Conservation (phyloP, 768 basidiomycete genomes). For the Hortiboletus flavorubellus region DNA sequence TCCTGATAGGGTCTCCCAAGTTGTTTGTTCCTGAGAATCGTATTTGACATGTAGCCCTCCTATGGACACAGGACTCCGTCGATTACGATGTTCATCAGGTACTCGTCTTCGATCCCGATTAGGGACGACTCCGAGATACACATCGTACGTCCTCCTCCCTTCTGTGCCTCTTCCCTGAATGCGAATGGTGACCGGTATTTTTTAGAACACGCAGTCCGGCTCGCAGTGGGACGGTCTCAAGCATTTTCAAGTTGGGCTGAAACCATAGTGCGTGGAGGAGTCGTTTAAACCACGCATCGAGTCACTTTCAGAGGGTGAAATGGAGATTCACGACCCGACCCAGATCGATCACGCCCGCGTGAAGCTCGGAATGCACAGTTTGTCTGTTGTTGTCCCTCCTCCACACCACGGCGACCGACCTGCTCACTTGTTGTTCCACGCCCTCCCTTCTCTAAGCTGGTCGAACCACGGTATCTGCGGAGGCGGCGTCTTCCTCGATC, state of each 20-base stretch:
- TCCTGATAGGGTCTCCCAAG: background rate
- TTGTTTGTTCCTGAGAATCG: background rate
- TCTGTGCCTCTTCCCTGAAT: background rate
- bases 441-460: conserved; percentile 46
- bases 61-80: conserved; percentile 55
- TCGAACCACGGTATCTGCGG: conserved; percentile 69
- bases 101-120: conserved; percentile 12
- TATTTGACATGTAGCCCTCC: conserved; percentile 44
- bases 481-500: conserved; percentile 63
- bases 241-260: conserved; percentile 55
- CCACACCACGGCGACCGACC: background rate
- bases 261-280: conserved; percentile 41
- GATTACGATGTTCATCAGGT: conserved; percentile 38
- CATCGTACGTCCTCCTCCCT: conserved; percentile 37
- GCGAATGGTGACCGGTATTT: background rate
- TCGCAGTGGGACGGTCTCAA: conserved; percentile 69
- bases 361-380: conserved; percentile 67
- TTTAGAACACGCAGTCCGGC: conserved; percentile 67
- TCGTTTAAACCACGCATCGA: conserved; percentile 14
- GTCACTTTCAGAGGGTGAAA: conserved; percentile 42
- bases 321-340: conserved; percentile 47
- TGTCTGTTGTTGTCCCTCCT: conserved; percentile 19
- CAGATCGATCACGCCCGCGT: conserved; percentile 44
- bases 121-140: conserved; percentile 49
- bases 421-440: background rate